Evolutionary conservation across 2,329 filamentous ascomycete species (phyloP), one percentile per base, ranked within the genome.

Genomic region (Alternaria hordeiaustralica): DNA sequence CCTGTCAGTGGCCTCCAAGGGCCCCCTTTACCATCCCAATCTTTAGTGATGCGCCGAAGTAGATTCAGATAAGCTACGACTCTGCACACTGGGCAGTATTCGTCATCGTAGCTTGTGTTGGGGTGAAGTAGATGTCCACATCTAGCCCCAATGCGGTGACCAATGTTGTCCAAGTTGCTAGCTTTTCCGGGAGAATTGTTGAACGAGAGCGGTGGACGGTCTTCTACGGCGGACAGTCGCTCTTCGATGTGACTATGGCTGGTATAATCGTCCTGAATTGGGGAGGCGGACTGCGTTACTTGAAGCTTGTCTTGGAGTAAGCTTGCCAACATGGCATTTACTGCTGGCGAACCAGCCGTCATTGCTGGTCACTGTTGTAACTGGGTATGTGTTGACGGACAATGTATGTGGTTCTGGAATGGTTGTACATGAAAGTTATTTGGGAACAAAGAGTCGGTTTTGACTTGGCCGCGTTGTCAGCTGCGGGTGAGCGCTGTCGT

Each of bases 191-290:
- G 33, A 10, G 33, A 3, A 6, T 3, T 5, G 15, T 41, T 1
- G 1, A 10, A 18, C 0, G 8, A 41, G 4, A 41, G 33, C 2
- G 33, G 33, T 41, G 36, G n/a, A 3, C 6, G 36, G 36, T 3
- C 0, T 3, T 41, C 36, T 1, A n/a, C 36, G 36, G n/a, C 5
- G 2, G n/a, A 18, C 0, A 3, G 36, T 41, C n/a, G 36, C 4
- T 3, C 36, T 41, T 41, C 36, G 3, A 3, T 41, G 8, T 6
- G 33, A 10, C 2, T 10, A 18, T 18, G 36, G 5, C 36, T 2
- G 15, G n/a, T 18, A 11, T 18, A 18, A 6, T 41, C 3, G 5
- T 41, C 15, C n/a, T 18, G 36, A 11, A 1, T 41, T 6, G 5
- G 5, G 15, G n/a, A 18, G n/a, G n/a, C 8, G 36, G 15, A 41